Evolutionary conservation across 1,139 yeast genomes (phyloP).

Genomic region (Tardiomyces digboiensis): DNA sequence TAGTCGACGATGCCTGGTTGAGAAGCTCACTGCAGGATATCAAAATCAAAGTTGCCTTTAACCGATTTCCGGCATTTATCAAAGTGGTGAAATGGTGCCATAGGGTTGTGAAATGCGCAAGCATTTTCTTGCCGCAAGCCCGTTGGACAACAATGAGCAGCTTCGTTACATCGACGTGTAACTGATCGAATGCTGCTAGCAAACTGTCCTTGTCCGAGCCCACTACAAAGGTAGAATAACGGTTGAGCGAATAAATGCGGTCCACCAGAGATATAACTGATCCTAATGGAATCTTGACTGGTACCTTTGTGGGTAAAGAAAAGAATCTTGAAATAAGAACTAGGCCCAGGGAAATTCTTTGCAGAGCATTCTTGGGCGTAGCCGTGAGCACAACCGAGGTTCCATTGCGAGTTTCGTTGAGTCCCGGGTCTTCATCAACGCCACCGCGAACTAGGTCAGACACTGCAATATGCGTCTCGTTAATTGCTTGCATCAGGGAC

Average conservation of each 20-base stretch:
- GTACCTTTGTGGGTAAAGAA: constrained; percentile 15
- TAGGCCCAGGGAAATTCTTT: not conserved
- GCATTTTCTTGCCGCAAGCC: constrained; percentile 13
- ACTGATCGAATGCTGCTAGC: constrained; percentile 10
- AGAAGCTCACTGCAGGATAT: not conserved
- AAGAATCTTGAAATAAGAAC: constrained; percentile 16
- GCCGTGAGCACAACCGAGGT: not conserved
- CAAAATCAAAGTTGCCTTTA: constrained; percentile 40
- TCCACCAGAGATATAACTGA: constrained; percentile 16
- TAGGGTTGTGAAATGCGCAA: constrained; percentile 17
- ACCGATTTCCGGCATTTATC: constrained; percentile 8
- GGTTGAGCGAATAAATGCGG: constrained; percentile 15
- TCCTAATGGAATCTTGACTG: constrained; percentile 23
- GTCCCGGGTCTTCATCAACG: not conserved
- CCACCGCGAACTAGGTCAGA: not conserved
- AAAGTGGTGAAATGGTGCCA: constrained; percentile 15
- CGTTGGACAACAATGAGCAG: constrained; percentile 9
- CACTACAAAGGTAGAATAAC: constrained; percentile 9
- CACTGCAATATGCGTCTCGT: constrained; percentile 17
- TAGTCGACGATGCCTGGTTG: not conserved
- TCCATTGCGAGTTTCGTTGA: not conserved
- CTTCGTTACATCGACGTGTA: constrained; percentile 13
- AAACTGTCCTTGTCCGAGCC: constrained; percentile 11
- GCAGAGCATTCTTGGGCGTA: constrained; percentile 2
- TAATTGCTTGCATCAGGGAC: constrained; percentile 12